Percentiles rank a stretch among this genome's conserved stretches.
These are phyloP conservation scores for Litsea cubeba DNA, from an alignment of 164 flowering plant genomes.

Conservation along the genomic window DNA sequence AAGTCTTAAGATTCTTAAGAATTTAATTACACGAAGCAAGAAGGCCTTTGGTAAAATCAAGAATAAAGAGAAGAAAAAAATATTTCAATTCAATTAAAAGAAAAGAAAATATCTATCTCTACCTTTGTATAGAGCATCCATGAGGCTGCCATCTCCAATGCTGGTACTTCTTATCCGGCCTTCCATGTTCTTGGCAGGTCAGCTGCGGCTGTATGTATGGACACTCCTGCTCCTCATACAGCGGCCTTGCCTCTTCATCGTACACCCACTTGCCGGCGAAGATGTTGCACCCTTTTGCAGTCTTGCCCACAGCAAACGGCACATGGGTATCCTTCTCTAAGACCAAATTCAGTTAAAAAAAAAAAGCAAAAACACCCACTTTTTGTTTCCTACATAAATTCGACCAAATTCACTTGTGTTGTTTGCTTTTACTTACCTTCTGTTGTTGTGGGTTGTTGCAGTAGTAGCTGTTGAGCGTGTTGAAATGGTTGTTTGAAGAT, in stretches of 20 bases:
- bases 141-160: conserved; percentile 90
- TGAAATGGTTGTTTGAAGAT: conserved; percentile 26
- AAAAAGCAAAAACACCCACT: neutral
- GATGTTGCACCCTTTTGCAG: conserved; percentile 49
- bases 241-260: conserved; percentile 58
- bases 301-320: conserved; percentile 51
- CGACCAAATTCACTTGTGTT: neutral
- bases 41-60: too few species aligned
- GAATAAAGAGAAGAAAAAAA: too few species aligned
- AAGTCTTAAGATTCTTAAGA: too few species aligned
- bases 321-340: conserved; percentile 7
- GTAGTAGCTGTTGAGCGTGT: neutral
- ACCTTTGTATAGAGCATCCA: conserved; percentile 73
- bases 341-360: neutral
- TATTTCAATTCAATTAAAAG: too few species aligned
- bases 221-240: conserved; percentile 66
- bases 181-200: conserved; percentile 78
- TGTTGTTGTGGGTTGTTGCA: conserved; percentile 8
- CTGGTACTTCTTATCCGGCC: conserved; percentile 75
- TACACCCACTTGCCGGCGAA: conserved; percentile 75
- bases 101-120: neutral
- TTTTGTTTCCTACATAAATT: neutral
- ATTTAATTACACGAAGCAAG: too few species aligned
- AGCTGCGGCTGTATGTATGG: conserved; percentile 93
- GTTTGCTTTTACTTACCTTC: conserved; percentile 29